These are phyloP conservation scores for Pterocarpus santalinus DNA, from an alignment of 306 rosid genomes.

Conservation along the genomic window DNA sequence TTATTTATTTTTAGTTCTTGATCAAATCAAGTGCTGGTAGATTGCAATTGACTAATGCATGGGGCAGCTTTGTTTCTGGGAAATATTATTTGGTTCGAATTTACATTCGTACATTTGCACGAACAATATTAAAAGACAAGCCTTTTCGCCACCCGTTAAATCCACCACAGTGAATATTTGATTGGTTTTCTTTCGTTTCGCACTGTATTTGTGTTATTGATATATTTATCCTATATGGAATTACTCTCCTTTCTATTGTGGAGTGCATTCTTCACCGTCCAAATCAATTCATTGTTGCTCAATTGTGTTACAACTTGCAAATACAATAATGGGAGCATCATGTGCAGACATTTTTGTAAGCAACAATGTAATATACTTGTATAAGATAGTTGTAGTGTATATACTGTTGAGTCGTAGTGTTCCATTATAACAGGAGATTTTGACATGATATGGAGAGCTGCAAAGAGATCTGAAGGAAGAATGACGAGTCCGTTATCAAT, in stretches of 20 bases:
- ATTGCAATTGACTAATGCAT: not conserved
- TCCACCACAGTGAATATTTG: too few species aligned
- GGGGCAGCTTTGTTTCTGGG: too few species aligned
- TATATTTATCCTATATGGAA: too few species aligned
- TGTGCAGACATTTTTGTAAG: not conserved
- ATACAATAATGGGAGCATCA: not conserved
- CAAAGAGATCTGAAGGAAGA: not conserved
- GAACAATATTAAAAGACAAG: too few species aligned
- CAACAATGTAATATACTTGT: not conserved
- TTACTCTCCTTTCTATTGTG: not conserved
- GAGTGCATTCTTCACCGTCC: not conserved
- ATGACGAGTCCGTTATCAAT: too few species aligned
- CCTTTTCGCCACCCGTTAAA: too few species aligned
- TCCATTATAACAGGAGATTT: not conserved
- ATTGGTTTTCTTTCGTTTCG: too few species aligned
- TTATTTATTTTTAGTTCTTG: not conserved
- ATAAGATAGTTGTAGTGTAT: too few species aligned
- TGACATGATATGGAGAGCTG: not conserved
- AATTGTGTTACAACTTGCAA: too few species aligned
- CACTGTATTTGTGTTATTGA: too few species aligned
- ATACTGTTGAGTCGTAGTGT: not conserved
- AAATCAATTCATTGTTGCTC: not conserved
- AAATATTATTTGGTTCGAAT: too few species aligned
- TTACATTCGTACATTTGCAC: too few species aligned
- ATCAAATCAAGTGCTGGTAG: not conserved